Percentiles rank a stretch among this genome's conserved stretches.
These are phyloP conservation scores for Dioscorea zingiberensis DNA, from an alignment of 106 monocot species.

Conservation along the genomic window DNA sequence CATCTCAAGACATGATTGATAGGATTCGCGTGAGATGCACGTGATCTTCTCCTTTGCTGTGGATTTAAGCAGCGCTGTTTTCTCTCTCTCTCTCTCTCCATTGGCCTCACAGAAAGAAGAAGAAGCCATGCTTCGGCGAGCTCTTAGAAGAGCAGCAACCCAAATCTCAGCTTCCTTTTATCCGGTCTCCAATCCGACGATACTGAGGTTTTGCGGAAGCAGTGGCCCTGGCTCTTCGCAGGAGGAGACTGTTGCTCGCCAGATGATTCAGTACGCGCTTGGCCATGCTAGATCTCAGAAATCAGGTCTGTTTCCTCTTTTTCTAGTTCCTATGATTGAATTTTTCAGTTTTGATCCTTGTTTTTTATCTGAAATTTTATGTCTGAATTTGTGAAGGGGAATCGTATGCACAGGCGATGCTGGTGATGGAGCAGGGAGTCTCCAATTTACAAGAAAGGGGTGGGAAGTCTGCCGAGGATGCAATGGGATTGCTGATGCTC, in stretches of 20 bases:
- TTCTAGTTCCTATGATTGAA: neutral
- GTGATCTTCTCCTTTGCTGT: no score
- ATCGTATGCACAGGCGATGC: constrained; percentile 43
- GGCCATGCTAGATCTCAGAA: constrained; percentile 41
- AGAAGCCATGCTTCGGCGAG: neutral
- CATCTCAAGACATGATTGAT: no score
- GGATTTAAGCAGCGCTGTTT: no score
- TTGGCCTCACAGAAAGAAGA: neutral
- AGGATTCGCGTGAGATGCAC: no score
- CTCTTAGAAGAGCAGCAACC: neutral
- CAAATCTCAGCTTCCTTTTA: no score
- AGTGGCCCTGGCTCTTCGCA: constrained; percentile 14
- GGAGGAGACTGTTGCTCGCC: constrained; percentile 26
- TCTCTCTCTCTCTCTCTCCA: neutral
- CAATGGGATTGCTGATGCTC: constrained; percentile 37
- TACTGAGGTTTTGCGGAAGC: constrained; percentile 10
- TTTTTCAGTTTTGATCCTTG: neutral
- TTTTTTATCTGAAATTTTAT: no score
- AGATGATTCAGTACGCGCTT: constrained; percentile 65
- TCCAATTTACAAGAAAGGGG: constrained; percentile 28
- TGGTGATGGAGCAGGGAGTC: constrained; percentile 64
- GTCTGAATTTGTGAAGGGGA: constrained; percentile 20
- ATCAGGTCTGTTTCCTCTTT: constrained; percentile 26
- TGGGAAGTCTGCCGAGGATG: constrained; percentile 17
- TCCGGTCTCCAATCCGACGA: no score